A percentile compares a stretch with the other conserved stretches of the same genome.
phyloP scores from a whole-genome alignment of 202 grass and related monocot genomes.

The Sporobolus alterniflorus region DNA sequence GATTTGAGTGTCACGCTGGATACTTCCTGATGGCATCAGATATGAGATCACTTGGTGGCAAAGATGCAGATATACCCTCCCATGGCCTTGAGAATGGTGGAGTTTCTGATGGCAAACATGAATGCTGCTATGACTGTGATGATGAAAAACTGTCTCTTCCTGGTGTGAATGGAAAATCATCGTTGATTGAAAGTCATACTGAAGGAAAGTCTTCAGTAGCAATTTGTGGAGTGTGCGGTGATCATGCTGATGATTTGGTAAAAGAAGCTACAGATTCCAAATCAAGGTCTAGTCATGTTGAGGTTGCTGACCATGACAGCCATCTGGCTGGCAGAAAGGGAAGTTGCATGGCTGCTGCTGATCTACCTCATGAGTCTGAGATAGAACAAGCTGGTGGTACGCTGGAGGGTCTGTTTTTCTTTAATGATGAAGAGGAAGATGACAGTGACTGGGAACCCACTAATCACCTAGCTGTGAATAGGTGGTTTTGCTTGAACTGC shows the following conservation, averaged over 20 bases:
- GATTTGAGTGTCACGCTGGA: slow-evolving; percentile 3
- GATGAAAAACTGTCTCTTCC: slow-evolving; percentile 32
- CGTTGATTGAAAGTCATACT: background rate
- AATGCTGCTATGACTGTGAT: slow-evolving; percentile 2
- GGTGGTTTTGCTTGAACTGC: slow-evolving; percentile 89
- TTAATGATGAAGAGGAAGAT: slow-evolving; percentile 83
- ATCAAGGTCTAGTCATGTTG: slow-evolving; percentile 32
- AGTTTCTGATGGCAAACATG: slow-evolving; percentile 42
- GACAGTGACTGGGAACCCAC: slow-evolving; percentile 88
- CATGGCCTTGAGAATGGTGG: slow-evolving; percentile 25
- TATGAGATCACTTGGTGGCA: slow-evolving; percentile 25
- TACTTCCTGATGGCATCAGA: slow-evolving; percentile 22
- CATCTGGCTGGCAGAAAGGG: slow-evolving; percentile 35
- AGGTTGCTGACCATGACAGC: slow-evolving; percentile 32
- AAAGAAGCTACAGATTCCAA: slow-evolving; percentile 16
- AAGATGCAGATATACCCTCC: slow-evolving; percentile 20
- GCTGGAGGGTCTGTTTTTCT: slow-evolving; percentile 71
- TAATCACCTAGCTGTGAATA: slow-evolving; percentile 47
- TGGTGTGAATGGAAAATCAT: slow-evolving; percentile 35
- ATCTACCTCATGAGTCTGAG: slow-evolving; percentile 41
- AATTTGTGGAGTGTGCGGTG: slow-evolving; percentile 21
- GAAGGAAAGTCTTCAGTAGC: slow-evolving; percentile 41
- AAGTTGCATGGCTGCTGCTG: slow-evolving; percentile 39
- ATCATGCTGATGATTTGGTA: slow-evolving; percentile 20
- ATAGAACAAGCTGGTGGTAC: slow-evolving; percentile 51